Conservation (phyloP, 2,329 filamentous ascomycete genomes). For the Sporothrix luriei region DNA sequence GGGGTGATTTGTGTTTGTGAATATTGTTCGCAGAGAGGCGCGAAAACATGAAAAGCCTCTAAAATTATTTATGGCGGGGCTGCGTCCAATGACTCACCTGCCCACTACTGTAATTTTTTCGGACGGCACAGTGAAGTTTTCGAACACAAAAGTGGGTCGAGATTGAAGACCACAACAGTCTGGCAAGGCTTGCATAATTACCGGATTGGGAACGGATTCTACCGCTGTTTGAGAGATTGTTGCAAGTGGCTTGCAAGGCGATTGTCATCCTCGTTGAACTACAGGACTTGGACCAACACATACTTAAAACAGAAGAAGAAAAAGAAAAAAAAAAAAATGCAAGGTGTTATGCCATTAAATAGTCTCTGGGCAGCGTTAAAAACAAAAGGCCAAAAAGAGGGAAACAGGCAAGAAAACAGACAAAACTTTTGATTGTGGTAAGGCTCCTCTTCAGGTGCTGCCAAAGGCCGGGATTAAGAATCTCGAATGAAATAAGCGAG, state of each 20-base stretch:
- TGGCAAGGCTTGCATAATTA: constrained; percentile 17
- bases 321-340: not conserved
- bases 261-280: no score
- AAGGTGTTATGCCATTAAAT: not conserved
- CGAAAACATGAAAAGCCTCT: not conserved
- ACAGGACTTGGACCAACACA: no score
- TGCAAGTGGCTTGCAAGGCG: no score
- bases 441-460: not conserved
- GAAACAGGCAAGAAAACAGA: no score
- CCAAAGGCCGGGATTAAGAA: no score
- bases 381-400: not conserved
- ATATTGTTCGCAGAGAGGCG: constrained; percentile 24
- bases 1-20: constrained; percentile 2
- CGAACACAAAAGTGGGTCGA: constrained; percentile 21
- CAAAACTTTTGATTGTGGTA: not conserved
- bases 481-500: not conserved
- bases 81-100: constrained; percentile 31
- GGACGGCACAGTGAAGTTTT: not conserved
- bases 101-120: not conserved
- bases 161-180: not conserved
- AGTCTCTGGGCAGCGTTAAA: not conserved
- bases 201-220: constrained; percentile 10
- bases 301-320: not conserved
- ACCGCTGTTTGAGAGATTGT: no score
- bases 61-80: constrained; percentile 28